Percentiles rank a stretch among this genome's conserved stretches.
These are phyloP conservation scores for Boletus reticulatus DNA, from an alignment of 768 basidiomycete species.

Conservation along the genomic window DNA sequence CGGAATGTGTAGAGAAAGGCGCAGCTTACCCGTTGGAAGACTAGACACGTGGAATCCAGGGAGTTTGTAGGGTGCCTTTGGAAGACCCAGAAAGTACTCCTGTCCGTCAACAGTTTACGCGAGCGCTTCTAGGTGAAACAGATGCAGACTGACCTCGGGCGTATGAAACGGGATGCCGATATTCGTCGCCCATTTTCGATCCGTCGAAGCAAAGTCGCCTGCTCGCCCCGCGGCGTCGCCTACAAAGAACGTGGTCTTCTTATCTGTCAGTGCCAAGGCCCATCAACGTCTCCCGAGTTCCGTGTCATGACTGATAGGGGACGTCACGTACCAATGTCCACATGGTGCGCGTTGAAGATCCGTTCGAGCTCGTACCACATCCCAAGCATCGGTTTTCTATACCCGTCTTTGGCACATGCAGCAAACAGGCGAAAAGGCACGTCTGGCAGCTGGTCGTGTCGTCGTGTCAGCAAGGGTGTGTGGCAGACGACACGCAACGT, in stretches of 20 bases:
- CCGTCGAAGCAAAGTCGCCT: conserved; percentile 75
- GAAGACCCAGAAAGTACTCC: conserved; percentile 76
- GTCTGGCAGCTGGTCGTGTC: conserved; percentile 53
- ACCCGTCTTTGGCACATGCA: conserved; percentile 70
- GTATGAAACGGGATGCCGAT: conserved; percentile 72
- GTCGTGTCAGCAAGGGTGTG: background rate
- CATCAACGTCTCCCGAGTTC: background rate
- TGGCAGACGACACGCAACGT: background rate
- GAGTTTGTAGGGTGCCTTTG: conserved; percentile 43
- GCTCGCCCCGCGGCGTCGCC: conserved; percentile 88
- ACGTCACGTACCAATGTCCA: conserved; percentile 57
- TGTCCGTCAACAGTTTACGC: conserved; percentile 24
- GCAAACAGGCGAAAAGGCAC: conserved; percentile 80
- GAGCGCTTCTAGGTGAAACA: background rate
- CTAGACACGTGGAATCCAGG: conserved; percentile 68
- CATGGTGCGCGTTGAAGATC: conserved; percentile 54
- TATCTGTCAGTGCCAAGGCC: conserved; percentile 46
- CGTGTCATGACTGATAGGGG: background rate
- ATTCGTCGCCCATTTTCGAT: conserved; percentile 85
- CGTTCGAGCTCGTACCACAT: conserved; percentile 77
- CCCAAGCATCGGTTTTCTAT: conserved; percentile 84
- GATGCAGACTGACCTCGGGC: conserved; percentile 60
- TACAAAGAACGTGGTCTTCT: conserved; percentile 67
- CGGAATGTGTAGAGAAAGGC: background rate
- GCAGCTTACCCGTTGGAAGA: conserved; percentile 31